phyloP scores from a whole-genome alignment of 106 monocot species.

The Acorus gramineus region DNA sequence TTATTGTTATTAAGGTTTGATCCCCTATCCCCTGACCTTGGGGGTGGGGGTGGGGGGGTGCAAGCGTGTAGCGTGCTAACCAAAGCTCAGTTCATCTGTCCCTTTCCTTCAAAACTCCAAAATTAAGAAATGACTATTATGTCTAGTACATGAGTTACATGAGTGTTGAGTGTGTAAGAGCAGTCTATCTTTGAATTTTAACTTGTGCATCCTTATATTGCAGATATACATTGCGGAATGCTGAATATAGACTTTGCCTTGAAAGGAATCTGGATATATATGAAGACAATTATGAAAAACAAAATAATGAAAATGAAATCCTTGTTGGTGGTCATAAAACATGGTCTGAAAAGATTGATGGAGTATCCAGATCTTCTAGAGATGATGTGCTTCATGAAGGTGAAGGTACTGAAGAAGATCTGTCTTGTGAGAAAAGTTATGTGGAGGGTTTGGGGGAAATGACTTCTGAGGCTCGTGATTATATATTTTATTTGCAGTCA shows the following conservation, averaged over 20 bases:
- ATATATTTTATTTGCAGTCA: conserved; percentile 64
- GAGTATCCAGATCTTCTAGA: conserved; percentile 13
- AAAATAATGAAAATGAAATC: conserved; percentile 15
- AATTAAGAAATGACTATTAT: no score
- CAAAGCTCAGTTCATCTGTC: no score
- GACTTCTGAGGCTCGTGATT: conserved; percentile 52
- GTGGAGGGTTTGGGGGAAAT: conserved; percentile 53
- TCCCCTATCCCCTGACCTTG: no score
- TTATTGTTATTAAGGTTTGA: no score
- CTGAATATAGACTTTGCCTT: conserved; percentile 81
- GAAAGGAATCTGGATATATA: conserved; percentile 63
- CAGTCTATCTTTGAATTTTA: neutral
- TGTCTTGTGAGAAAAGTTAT: conserved; percentile 16
- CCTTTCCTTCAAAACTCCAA: no score
- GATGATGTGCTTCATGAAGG: conserved; percentile 12
- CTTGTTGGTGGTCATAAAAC: conserved; percentile 17
- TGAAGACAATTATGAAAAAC: conserved; percentile 29
- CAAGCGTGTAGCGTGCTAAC: no score
- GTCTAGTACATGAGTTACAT: no score
- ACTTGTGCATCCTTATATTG: conserved; percentile 2
- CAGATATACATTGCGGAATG: conserved; percentile 91
- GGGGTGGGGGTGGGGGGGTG: no score
- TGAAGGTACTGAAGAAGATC: conserved; percentile 21
- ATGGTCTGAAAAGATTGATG: conserved; percentile 17
- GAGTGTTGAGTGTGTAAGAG: no score